phyloP scores from a whole-genome alignment of 2,329 filamentous ascomycete species.

The Xylariaceae sp. region DNA sequence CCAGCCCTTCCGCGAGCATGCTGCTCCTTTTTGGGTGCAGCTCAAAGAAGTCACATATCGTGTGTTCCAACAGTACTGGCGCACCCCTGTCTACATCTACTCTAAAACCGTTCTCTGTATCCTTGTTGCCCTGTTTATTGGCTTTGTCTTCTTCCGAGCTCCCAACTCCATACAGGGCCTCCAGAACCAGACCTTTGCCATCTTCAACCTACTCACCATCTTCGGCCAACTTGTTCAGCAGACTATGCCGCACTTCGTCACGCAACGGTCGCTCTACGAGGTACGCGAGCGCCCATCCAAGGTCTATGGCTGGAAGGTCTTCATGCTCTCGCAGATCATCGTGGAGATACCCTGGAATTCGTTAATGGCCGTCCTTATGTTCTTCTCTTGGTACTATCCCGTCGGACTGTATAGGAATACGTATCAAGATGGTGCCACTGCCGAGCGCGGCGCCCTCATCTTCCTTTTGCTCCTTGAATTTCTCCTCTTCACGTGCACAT shows the following conservation, averaged over 20 bases:
- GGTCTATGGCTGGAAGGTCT: conserved; percentile 84
- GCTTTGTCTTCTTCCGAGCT: conserved; percentile 78
- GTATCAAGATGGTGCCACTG: conserved; percentile 61
- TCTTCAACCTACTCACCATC: conserved; percentile 83
- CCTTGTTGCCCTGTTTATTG: conserved; percentile 74
- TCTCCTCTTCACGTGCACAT: conserved; percentile 81
- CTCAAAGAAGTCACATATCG: conserved; percentile 71
- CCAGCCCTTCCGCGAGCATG: conserved; percentile 74
- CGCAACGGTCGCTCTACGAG: conserved; percentile 82
- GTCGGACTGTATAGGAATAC: conserved; percentile 79
- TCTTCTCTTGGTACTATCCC: conserved; percentile 84
- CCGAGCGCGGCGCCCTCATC: conserved; percentile 77
- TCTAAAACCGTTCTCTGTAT: conserved; percentile 75
- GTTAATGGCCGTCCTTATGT: conserved; percentile 77
- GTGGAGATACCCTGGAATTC: conserved; percentile 88
- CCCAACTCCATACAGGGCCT: conserved; percentile 76
- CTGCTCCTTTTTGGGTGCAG: conserved; percentile 74
- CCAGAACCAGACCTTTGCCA: conserved; percentile 85
- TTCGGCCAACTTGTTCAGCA: conserved; percentile 82
- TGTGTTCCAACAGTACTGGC: conserved; percentile 92
- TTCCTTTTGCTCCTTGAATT: conserved; percentile 79
- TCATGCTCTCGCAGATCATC: conserved; percentile 81
- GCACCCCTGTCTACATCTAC: conserved; percentile 87
- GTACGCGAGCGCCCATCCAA: conserved; percentile 84
- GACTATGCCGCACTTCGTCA: conserved; percentile 85